Evolutionary conservation across 2,329 filamentous ascomycete species (phyloP), one percentile per base, ranked within the genome.

Genomic region (Aspergillus oerlinghausenensis): DNA sequence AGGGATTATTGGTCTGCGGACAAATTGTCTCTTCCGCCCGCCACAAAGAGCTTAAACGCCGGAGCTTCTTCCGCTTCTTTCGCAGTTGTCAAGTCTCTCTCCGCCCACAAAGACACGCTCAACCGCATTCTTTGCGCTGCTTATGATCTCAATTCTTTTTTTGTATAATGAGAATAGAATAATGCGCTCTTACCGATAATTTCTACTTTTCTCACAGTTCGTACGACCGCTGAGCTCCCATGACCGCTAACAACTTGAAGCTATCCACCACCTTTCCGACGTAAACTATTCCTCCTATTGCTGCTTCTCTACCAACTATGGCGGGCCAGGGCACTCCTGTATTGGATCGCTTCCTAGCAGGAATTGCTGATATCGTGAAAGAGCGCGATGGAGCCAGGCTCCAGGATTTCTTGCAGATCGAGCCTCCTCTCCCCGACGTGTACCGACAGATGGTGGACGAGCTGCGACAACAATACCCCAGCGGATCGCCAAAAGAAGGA

Each of bases 381-480:
- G 74, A 75, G 21, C 84, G 86, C 58, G 82, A 92, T 73, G 88
- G 87, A 58, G 75, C 78, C 32, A 79, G 82, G 60, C 80, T 95
- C 14, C 82, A 87, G 60, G 80, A 85, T 56, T 92, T 85, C 79
- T 81, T 95, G 14, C 82, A 86, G 60, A 87, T 94, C 62, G 89
- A 93, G 68, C 88, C 89, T 11, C 84, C 84, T 29, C 82, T 90
- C 28, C 79, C 84, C 2, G 78, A 84, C 17, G 80, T 86, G 53
- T 94, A 94, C 72, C 80, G 81, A 60, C 77, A 84, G 55, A 85
- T 95, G 65, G 84, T 85, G 28, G 71, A 75, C 25, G 89, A 94
- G 75, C 78, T 95, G 51, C 85, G 82, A 62, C 75, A 77, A 35
- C 72, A 77, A 29, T 91, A 85, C 67, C 75, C 81, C n/a, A 70